These are phyloP conservation scores for Heimioporus sp. DNA, from an alignment of 768 basidiomycete species.

Conservation along the genomic window DNA sequence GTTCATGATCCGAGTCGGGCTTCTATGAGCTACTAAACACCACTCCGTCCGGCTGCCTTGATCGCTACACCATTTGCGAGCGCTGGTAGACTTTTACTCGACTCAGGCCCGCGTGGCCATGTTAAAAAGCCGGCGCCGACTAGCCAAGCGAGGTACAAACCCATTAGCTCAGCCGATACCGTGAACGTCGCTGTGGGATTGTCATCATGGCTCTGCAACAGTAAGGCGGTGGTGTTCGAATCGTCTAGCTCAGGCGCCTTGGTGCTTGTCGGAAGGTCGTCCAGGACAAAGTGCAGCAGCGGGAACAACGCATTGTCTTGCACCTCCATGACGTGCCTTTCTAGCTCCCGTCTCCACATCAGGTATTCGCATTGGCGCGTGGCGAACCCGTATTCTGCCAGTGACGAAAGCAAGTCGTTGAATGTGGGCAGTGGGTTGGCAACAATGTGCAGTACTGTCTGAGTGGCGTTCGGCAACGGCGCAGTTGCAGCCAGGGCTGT, in stretches of 20 bases:
- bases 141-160: conserved; percentile 90
- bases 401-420: conserved; percentile 76
- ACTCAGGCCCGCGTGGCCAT: conserved; percentile 38
- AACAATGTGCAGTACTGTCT: conserved; percentile 79
- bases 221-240: conserved; percentile 61
- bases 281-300: conserved; percentile 93
- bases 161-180: conserved; percentile 76
- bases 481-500: conserved; percentile 70
- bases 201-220: conserved; percentile 45
- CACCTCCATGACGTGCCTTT: conserved; percentile 90
- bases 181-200: conserved; percentile 42
- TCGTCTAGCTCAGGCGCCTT: conserved; percentile 92
- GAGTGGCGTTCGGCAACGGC: conserved; percentile 44
- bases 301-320: conserved; percentile 98
- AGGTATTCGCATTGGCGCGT: conserved; percentile 84
- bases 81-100: conserved; percentile 48
- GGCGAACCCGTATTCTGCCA: conserved; percentile 77
- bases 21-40: conserved; percentile 33
- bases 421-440: conserved; percentile 86
- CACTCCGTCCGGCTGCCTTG: conserved; percentile 71
- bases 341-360: conserved; percentile 86
- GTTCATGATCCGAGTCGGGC: not conserved
- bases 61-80: conserved; percentile 39
- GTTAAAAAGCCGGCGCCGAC: conserved; percentile 81
- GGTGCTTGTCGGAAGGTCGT: conserved; percentile 95